Base-by-base conservation (phyloP, 140 eudicot genomes). In the Ambrosia hybrid region DNA sequence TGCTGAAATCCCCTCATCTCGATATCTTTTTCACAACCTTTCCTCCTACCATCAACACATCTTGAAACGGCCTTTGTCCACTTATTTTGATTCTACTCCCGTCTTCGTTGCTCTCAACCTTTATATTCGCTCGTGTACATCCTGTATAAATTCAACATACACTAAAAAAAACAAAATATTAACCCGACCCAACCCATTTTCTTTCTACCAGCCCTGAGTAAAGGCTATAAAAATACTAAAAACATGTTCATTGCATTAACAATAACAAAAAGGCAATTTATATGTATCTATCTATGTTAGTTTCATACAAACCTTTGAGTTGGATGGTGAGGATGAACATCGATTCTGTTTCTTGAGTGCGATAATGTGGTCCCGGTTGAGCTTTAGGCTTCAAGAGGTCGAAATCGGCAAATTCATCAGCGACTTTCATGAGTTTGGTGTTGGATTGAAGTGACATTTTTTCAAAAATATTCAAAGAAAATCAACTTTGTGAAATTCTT, bases 321-420 rank as follows among this genome's bases (percentile, higher is more conserved):
- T 84, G 83, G 57, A 78, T 71, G 51, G 82, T 79, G 77, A 91
- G 81, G 83, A 91, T 76, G 83, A 86, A 86, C 83, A 81, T 74
- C 49, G 79, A 33, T 15, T 84, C 85, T 13, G 94, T 86, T 73
- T 88, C 91, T 70, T 65, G 77, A 55, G 86, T 82, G 52, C 39
- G 13, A 76, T 88, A 84, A 34, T 75, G 30, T 38, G 94, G 89
- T 65, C 84, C 78, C 3, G 70, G 77, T 65, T 76, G 76, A 38
- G 78, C 80, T 68, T 84, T 84, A 1, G 84, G 67, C 46, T 86
- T 67, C 1, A 71, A 78, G 41, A 88, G 73, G 60, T 84, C 88
- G 17, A 87, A 68, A 65, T 66, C 72, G 5, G 82, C 69, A 57
- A 72, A 78, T 36, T 88, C 89, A 62, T 88, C 91, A 3, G 69